Evolutionary conservation across 305 asterid genomes (phyloP), one percentile per base, ranked within the genome.

Genomic region (Fraxinus paxiana): DNA sequence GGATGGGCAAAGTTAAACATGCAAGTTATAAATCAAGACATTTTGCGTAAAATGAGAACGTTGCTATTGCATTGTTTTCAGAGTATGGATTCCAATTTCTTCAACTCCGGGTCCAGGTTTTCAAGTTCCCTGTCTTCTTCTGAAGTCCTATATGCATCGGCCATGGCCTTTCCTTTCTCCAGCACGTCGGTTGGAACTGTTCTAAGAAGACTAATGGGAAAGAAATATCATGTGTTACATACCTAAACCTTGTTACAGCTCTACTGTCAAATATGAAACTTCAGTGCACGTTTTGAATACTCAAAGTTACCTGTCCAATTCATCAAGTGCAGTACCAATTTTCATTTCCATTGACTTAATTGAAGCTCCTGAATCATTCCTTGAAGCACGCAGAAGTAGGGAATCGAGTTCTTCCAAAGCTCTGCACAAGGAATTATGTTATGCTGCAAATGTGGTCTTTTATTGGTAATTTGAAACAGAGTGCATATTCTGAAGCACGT

Each of bases 361-460:
- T 3, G 97, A 83, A 75, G 91, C 83, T 72, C 79, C 82, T 18
- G 93, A 84, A 8, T 90, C 91, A 74, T 92, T 92, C 87, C 99
- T 87, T 22, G 98, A 92, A 67, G 98, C 99, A 65, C 87, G 94
- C 80, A 92, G 82, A 51, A 95, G 95, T 82, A 94, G 86, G 28
- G 98, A 95, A 84, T 95, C 98, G 2, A 95, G 99, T 79, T 93
- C 97, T 91, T 95, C 98, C 92, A 95, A 84, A 17, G 99, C 94
- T 67, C 98, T 95, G 72, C 82, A 69, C 18, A 6, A 5, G 73
- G 73, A 67, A 28, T 67, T 30, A 26, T 28, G 73, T 28, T 24
- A 63, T 24, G 34, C 34, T 24, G 2, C 28, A 63, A 61, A 63
- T 63, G 71, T 24, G 30, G 71, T 24, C 34, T 61, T 61, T 24